phyloP scores from a whole-genome alignment of 2,329 filamentous ascomycete species.

The Scedosporium boydii region DNA sequence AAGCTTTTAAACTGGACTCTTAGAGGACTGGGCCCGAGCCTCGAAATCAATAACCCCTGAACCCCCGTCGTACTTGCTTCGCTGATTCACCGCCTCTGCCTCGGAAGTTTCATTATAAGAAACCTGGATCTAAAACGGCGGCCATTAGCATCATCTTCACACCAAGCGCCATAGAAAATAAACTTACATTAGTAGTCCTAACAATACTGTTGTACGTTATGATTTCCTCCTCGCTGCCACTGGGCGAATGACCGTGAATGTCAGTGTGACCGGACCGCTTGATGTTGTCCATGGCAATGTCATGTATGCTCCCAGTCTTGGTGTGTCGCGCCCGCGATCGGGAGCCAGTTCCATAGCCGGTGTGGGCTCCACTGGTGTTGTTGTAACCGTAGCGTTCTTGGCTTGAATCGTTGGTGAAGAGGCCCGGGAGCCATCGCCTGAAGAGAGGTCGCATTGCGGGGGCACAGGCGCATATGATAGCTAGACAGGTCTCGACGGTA shows the following conservation, averaged over 20 bases:
- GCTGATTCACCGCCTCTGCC: background rate
- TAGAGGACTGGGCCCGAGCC: background rate
- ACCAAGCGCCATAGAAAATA: background rate
- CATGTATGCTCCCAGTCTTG: slow-evolving; percentile 13
- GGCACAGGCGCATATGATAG: slow-evolving; percentile 1
- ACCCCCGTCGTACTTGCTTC: background rate
- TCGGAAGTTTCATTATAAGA: background rate
- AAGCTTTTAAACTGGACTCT: background rate
- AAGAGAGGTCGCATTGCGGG: slow-evolving; percentile 13
- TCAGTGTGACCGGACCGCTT: slow-evolving; percentile 19
- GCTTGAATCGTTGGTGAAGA: slow-evolving; percentile 16
- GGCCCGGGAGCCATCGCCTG: slow-evolving; percentile 20
- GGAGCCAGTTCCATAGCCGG: slow-evolving; percentile 9
- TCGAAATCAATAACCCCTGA: background rate
- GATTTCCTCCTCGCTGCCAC: slow-evolving; percentile 26
- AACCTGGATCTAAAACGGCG: background rate
- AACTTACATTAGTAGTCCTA: slow-evolving; percentile 16
- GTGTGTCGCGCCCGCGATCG: slow-evolving; percentile 10
- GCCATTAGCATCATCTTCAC: background rate
- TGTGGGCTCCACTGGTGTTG: slow-evolving; percentile 8
- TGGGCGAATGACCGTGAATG: slow-evolving; percentile 22
- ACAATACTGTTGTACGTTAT: slow-evolving; percentile 29
- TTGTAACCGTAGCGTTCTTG: slow-evolving; percentile 6
- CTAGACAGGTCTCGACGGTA: slow-evolving; percentile 14
- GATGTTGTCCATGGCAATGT: slow-evolving; percentile 13